Conservation (phyloP, 495 filamentous ascomycete species). For the Rhizodiscina lignyota region DNA sequence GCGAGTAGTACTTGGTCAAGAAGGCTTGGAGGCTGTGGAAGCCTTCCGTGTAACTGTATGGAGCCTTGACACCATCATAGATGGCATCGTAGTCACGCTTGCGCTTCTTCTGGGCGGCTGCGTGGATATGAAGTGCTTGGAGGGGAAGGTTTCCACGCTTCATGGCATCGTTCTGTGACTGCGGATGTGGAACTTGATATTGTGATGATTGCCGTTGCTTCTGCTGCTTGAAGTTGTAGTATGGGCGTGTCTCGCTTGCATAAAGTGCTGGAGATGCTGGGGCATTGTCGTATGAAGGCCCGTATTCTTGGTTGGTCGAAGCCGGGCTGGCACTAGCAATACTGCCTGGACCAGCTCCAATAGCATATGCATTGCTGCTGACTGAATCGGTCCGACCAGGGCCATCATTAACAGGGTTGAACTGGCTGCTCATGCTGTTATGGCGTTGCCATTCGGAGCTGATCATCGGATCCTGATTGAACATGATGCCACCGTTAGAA, state of each 20-base stretch:
- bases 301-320: slow-evolving; percentile 13
- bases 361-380: slow-evolving; percentile 62
- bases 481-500: slow-evolving; percentile 2
- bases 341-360: slow-evolving; percentile 45
- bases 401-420: slow-evolving; percentile 6
- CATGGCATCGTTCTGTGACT: neutral
- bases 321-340: slow-evolving; percentile 41
- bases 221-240: slow-evolving; percentile 15
- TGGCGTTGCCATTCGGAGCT: slow-evolving; percentile 13
- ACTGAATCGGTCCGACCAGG: neutral
- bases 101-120: slow-evolving; percentile 22
- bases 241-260: slow-evolving; percentile 22
- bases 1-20: slow-evolving; percentile 58
- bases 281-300: slow-evolving; percentile 11
- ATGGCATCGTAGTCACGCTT: slow-evolving; percentile 64
- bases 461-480: slow-evolving; percentile 7
- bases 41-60: slow-evolving; percentile 75
- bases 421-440: slow-evolving; percentile 6
- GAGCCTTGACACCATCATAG: slow-evolving; percentile 74
- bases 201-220: neutral
- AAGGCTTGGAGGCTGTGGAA: slow-evolving; percentile 82
- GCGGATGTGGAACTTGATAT: neutral
- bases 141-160: neutral
- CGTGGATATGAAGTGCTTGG: neutral
- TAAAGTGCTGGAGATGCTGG: slow-evolving; percentile 16